phyloP scores from a whole-genome alignment of 139 green algal species.

The Tetratostichococcus sp. region DNA sequence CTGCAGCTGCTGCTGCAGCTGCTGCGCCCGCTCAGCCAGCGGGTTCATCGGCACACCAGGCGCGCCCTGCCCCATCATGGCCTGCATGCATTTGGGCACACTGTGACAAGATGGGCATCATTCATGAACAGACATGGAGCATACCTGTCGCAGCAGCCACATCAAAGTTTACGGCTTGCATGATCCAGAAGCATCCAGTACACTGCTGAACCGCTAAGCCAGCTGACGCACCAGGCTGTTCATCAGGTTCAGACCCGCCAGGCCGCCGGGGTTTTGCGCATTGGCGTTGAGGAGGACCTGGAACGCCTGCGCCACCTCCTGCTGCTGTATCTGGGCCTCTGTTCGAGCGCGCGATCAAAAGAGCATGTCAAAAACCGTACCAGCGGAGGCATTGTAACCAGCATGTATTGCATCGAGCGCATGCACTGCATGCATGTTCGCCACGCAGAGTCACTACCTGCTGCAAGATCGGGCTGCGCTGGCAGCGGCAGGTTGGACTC shows the following conservation, averaged over 20 bases:
- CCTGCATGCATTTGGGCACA: not conserved
- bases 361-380: no score
- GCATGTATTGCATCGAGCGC: no score
- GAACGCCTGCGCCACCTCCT: constrained; percentile 37
- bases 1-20: constrained; percentile 17
- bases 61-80: not conserved
- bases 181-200: no score
- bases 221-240: constrained; percentile 11
- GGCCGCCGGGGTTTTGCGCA: not conserved
- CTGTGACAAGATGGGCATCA: not conserved
- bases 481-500: constrained; percentile 51
- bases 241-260: constrained; percentile 5
- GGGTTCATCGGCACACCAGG: not conserved
- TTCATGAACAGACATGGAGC: no score
- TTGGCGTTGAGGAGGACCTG: constrained; percentile 30
- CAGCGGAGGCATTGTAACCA: no score
- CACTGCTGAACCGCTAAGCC: no score
- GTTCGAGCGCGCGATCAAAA: constrained; percentile 4
- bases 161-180: no score
- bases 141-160: no score
- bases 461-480: constrained; percentile 37
- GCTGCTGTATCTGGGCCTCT: constrained; percentile 40
- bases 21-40: constrained; percentile 5
- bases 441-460: constrained; percentile 11
- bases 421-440: constrained; percentile 1